Percentiles rank a stretch among this genome's conserved stretches.
phyloP scores from a whole-genome alignment of 768 basidiomycete genomes.

The Russula olivacea region DNA sequence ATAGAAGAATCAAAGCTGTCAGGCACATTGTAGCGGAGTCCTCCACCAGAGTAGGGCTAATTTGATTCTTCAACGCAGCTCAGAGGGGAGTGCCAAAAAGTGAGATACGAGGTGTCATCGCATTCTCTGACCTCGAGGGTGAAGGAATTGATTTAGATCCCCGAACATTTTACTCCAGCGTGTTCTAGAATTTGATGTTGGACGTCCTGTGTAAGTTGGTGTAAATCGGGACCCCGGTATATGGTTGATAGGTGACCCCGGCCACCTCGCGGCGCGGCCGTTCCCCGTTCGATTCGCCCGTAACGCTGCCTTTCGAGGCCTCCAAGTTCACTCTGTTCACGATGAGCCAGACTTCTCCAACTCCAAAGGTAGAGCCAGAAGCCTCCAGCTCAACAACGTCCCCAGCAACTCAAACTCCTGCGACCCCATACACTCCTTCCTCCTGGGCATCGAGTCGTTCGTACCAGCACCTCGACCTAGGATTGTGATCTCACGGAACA shows the following conservation, averaged over 20 bases:
- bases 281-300: not conserved
- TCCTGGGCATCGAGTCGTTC: conserved; percentile 20
- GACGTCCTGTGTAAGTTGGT: too few species aligned
- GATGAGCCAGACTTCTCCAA: conserved; percentile 19
- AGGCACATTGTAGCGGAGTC: too few species aligned
- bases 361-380: conserved; percentile 18
- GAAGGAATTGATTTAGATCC: too few species aligned
- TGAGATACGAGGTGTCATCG: too few species aligned
- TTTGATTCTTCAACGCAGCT: too few species aligned
- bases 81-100: too few species aligned
- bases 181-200: too few species aligned
- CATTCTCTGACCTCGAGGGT: too few species aligned
- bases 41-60: too few species aligned
- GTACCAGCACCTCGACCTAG: not conserved
- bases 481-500: not conserved
- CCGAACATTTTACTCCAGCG: too few species aligned
- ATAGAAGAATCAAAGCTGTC: too few species aligned
- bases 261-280: not conserved
- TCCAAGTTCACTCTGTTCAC: not conserved
- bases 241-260: not conserved
- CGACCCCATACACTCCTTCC: conserved; percentile 15
- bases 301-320: not conserved
- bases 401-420: conserved; percentile 13
- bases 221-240: not conserved
- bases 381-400: conserved; percentile 6